A percentile compares a stretch with the other conserved stretches of the same genome.
These are phyloP conservation scores for Leptographium wingfieldii DNA, from an alignment of 2,329 filamentous ascomycete genomes.

Conservation along the genomic window DNA sequence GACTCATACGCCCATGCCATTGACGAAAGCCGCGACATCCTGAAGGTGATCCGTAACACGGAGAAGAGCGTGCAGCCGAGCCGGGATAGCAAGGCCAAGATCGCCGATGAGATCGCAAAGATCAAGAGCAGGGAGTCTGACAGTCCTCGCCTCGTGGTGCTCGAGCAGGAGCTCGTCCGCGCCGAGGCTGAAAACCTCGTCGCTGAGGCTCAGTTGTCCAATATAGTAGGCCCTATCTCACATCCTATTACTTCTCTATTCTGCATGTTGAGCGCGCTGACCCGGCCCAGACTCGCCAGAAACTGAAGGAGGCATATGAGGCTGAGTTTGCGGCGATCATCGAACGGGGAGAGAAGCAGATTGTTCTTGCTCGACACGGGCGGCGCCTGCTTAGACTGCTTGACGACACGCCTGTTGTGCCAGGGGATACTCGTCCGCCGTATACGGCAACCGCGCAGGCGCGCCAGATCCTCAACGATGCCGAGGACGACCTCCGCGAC, in stretches of 20 bases:
- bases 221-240: constrained; percentile 52
- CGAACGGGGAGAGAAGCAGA: constrained; percentile 93
- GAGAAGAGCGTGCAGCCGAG: constrained; percentile 92
- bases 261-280: not conserved
- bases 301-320: constrained; percentile 90
- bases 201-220: constrained; percentile 90
- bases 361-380: constrained; percentile 83
- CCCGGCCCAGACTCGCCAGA: constrained; percentile 64
- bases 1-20: constrained; percentile 75
- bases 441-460: constrained; percentile 58
- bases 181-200: constrained; percentile 94
- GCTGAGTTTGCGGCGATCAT: constrained; percentile 81
- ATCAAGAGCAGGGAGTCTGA: constrained; percentile 87
- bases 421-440: constrained; percentile 60
- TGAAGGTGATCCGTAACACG: constrained; percentile 92
- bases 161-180: constrained; percentile 93
- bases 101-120: constrained; percentile 83
- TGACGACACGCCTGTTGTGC: constrained; percentile 80
- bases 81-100: constrained; percentile 74
- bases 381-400: constrained; percentile 73
- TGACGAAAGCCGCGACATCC: constrained; percentile 67
- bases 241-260: not conserved
- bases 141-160: constrained; percentile 64
- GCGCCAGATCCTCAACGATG: constrained; percentile 80
- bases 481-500: constrained; percentile 74